Conservation (phyloP, 1,284 basidiomycete species). For the Sanghuangporus baumii region DNA sequence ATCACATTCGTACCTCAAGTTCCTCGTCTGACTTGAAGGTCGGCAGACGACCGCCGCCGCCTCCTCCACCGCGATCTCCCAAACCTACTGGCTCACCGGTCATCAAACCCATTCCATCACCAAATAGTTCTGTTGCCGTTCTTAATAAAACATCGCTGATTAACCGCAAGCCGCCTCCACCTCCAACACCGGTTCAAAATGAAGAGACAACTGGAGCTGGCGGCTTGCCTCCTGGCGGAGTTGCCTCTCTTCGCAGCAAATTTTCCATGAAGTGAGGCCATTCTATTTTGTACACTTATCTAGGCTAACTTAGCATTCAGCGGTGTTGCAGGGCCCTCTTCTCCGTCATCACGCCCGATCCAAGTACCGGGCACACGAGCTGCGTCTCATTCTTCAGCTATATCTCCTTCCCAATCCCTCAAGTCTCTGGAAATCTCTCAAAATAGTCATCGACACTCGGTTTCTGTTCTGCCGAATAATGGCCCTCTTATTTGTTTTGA, state of each 20-base stretch:
- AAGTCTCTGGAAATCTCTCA: not conserved
- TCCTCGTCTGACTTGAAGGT: slow-evolving; percentile 49
- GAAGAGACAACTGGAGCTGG: not conserved
- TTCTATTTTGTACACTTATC: slow-evolving; percentile 12
- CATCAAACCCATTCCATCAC: slow-evolving; percentile 25
- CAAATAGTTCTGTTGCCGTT: slow-evolving; percentile 19
- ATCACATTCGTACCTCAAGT: slow-evolving; percentile 36
- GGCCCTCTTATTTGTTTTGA: slow-evolving; percentile 10
- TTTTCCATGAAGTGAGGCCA: slow-evolving; percentile 42
- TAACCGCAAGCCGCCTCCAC: slow-evolving; percentile 26
- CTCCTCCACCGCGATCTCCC: slow-evolving; percentile 44
- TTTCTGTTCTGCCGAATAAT: not conserved
- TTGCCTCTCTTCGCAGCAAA: slow-evolving; percentile 42
- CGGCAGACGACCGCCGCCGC: slow-evolving; percentile 49
- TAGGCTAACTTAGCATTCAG: slow-evolving; percentile 9
- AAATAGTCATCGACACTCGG: slow-evolving; percentile 8
- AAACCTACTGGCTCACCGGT: slow-evolving; percentile 40
- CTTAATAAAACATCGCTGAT: slow-evolving; percentile 23
- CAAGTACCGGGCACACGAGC: slow-evolving; percentile 8
- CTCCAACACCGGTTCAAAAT: slow-evolving; percentile 20
- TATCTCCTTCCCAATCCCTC: not conserved
- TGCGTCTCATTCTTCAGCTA: slow-evolving; percentile 8
- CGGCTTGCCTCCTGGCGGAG: slow-evolving; percentile 21
- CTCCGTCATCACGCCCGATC: slow-evolving; percentile 4
- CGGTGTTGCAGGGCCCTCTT: not conserved